A percentile compares a stretch with the other conserved stretches of the same genome.
Conservation (phyloP, 2,329 filamentous ascomycete genomes). For the Dendryphion nanum region DNA sequence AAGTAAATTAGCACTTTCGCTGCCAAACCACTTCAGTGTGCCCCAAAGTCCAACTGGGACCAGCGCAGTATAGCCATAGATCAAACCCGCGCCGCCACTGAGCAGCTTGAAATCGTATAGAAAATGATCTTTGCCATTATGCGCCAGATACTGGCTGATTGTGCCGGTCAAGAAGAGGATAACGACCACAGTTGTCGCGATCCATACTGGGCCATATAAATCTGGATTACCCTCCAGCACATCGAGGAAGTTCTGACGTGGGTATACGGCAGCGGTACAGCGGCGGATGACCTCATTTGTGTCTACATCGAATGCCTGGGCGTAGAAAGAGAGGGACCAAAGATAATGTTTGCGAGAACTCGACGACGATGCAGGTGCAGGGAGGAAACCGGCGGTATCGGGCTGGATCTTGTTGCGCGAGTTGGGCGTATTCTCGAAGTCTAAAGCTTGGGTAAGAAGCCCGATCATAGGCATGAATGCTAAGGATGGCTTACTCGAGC, state of each 20-base stretch:
- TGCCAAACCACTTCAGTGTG: constrained; percentile 91
- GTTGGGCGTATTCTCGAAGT: constrained; percentile 65
- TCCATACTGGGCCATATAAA: constrained; percentile 97
- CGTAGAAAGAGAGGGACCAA: constrained; percentile 91
- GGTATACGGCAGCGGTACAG: constrained; percentile 86
- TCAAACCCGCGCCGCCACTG: constrained; percentile 83
- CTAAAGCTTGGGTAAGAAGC: constrained; percentile 29
- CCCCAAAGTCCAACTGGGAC: constrained; percentile 85
- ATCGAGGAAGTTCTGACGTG: constrained; percentile 91
- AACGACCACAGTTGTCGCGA: constrained; percentile 93
- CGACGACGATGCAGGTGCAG: constrained; percentile 25
- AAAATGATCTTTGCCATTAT: constrained; percentile 67
- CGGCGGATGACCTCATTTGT: constrained; percentile 83
- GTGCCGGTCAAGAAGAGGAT: constrained; percentile 95
- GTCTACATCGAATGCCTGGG: constrained; percentile 98
- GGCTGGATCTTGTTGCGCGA: constrained; percentile 50
- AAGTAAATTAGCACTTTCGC: constrained; percentile 86
- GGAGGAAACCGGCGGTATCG: constrained; percentile 42
- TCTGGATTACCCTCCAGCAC: constrained; percentile 96
- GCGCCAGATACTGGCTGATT: constrained; percentile 84
- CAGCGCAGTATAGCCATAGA: constrained; percentile 87
- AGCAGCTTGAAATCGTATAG: constrained; percentile 88
- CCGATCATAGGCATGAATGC: not conserved
- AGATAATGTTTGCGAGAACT: constrained; percentile 71
- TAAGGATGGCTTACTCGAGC: constrained; percentile 59